Evolutionary conservation across 2,329 filamentous ascomycete species (phyloP).

Genomic region (Apiospora malaysiana): DNA sequence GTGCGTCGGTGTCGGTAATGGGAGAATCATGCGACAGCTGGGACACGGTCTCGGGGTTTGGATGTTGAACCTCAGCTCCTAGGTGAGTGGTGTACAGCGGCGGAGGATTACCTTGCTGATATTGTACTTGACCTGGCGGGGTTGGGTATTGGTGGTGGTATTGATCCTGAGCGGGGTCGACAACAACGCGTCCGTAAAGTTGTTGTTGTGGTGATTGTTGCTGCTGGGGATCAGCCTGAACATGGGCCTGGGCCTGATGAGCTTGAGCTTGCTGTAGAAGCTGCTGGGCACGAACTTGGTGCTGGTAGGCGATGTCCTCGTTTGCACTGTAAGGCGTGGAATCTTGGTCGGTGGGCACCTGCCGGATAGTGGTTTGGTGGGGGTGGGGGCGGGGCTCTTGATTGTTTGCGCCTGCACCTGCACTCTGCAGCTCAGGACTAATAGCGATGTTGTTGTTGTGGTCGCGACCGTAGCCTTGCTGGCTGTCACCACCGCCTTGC

Average conservation of each 20-base stretch:
- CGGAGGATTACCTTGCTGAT: conserved; percentile 36
- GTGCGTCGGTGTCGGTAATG: conserved; percentile 54
- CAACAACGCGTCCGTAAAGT: conserved; percentile 44
- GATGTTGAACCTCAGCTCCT: conserved; percentile 43
- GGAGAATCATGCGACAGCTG: conserved; percentile 68
- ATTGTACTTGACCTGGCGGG: conserved; percentile 39
- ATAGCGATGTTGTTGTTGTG: conserved; percentile 50
- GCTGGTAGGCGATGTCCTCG: conserved; percentile 51
- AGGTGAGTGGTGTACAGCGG: conserved; percentile 37
- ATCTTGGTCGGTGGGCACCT: conserved; percentile 53
- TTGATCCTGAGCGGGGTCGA: conserved; percentile 47
- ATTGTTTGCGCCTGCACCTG: conserved; percentile 41
- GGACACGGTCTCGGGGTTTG: conserved; percentile 65
- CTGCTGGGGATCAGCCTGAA: conserved; percentile 41
- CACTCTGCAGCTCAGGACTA: conserved; percentile 47
- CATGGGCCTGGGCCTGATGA: conserved; percentile 20
- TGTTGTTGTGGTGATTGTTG: conserved; percentile 38
- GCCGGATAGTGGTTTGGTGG: conserved; percentile 52
- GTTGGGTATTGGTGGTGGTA: conserved; percentile 41
- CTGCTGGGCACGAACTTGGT: conserved; percentile 36
- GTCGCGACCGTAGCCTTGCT: conserved; percentile 42
- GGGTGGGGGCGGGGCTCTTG: conserved; percentile 24
- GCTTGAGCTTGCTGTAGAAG: conserved; percentile 35
- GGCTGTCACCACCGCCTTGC: conserved; percentile 50
- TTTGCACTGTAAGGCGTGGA: conserved; percentile 47